Percentiles rank a stretch among this genome's conserved stretches.
These are phyloP conservation scores for Coniochaeta sp. DNA, from an alignment of 2,329 filamentous ascomycete species.

Conservation along the genomic window DNA sequence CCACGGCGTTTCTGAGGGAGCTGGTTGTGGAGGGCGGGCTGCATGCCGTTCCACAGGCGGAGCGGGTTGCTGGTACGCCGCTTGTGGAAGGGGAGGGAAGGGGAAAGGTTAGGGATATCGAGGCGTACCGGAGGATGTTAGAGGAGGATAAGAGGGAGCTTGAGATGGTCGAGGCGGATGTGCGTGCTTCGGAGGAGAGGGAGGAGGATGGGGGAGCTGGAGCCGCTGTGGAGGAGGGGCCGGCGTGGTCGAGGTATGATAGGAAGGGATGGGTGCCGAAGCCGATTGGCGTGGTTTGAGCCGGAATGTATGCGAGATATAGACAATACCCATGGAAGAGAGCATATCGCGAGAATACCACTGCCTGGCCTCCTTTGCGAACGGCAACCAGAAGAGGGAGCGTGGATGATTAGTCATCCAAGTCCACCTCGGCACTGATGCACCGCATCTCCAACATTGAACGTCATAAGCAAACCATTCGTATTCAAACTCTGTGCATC, in stretches of 20 bases:
- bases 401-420: not conserved
- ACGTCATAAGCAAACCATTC: not conserved
- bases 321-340: too few relatives aligned
- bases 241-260: slow-evolving; percentile 42
- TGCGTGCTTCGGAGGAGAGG: not conserved
- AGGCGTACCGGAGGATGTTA: not conserved
- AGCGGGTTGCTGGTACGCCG: not conserved
- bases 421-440: not conserved
- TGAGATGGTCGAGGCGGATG: slow-evolving; percentile 5
- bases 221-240: slow-evolving; percentile 10
- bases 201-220: not conserved
- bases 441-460: too few relatives aligned
- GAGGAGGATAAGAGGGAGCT: slow-evolving; percentile 7
- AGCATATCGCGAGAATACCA: not conserved
- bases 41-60: too few relatives aligned
- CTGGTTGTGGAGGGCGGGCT: slow-evolving; percentile 26
- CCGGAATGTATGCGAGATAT: too few relatives aligned
- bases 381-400: not conserved
- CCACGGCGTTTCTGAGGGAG: slow-evolving; percentile 34
- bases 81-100: slow-evolving; percentile 10
- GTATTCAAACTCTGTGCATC: not conserved
- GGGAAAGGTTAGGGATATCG: not conserved
- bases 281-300: slow-evolving; percentile 48
- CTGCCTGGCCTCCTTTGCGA: not conserved
- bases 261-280: slow-evolving; percentile 46